A percentile compares a stretch with the other conserved stretches of the same genome.
phyloP scores from a whole-genome alignment of 768 basidiomycete species.

The Calocybe indica region DNA sequence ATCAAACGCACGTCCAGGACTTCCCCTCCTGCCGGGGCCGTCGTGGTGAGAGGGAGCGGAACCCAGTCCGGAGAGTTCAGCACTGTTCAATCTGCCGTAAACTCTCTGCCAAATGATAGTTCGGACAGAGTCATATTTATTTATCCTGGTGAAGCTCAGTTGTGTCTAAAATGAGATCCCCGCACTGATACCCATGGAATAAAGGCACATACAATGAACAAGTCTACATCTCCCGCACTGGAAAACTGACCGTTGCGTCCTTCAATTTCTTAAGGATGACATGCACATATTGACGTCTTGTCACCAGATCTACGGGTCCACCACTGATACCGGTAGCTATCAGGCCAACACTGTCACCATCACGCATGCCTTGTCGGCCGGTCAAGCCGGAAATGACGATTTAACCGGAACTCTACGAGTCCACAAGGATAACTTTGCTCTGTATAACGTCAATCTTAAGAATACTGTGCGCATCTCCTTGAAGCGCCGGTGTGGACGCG shows the following conservation, averaged over 20 bases:
- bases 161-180: too few relatives aligned
- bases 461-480: conserved; percentile 16
- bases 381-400: conserved; percentile 22
- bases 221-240: conserved; percentile 33
- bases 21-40: conserved; percentile 32
- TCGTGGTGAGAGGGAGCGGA: conserved; percentile 31
- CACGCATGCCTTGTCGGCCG: conserved; percentile 17
- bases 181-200: too few relatives aligned
- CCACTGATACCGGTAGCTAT: conserved; percentile 21
- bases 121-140: conserved; percentile 34
- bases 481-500: not conserved
- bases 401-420: conserved; percentile 22
- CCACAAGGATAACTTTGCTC: conserved; percentile 22
- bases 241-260: conserved; percentile 28
- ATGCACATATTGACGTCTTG: not conserved
- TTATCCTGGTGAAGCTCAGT: conserved; percentile 23
- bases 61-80: conserved; percentile 30
- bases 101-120: conserved; percentile 32
- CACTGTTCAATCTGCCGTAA: conserved; percentile 30
- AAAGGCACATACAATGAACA: conserved; percentile 34
- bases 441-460: conserved; percentile 25
- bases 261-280: not conserved
- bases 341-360: conserved; percentile 24
- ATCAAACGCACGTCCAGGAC: conserved; percentile 21
- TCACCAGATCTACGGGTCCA: conserved; percentile 22